Evolutionary conservation across 2,329 filamentous ascomycete species (phyloP).

Genomic region (Dactylonectria macrodidyma): DNA sequence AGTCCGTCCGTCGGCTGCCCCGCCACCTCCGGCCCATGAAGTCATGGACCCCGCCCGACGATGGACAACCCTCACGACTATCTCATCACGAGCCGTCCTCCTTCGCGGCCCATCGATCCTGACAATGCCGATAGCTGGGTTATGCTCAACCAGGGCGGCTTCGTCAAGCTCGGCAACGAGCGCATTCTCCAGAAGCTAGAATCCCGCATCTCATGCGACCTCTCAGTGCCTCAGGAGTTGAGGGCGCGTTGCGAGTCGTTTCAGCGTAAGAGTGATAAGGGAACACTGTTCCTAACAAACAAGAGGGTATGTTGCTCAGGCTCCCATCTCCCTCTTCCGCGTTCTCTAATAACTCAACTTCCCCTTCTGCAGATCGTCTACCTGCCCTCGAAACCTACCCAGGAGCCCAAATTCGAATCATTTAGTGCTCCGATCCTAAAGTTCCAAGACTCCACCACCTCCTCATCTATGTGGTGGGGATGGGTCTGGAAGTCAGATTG

Average conservation of each 20-base stretch:
- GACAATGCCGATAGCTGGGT: conserved; percentile 81
- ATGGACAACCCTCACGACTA: conserved; percentile 61
- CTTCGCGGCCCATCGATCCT: conserved; percentile 60
- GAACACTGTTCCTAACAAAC: conserved; percentile 86
- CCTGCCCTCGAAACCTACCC: conserved; percentile 79
- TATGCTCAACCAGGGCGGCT: conserved; percentile 86
- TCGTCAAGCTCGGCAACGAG: conserved; percentile 89
- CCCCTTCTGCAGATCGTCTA: conserved; percentile 80
- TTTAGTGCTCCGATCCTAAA: conserved; percentile 92
- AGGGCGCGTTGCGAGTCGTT: conserved; percentile 73
- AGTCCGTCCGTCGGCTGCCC: conserved; percentile 47
- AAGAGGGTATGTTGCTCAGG: conserved; percentile 72
- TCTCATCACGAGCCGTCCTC: conserved; percentile 55
- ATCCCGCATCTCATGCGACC: conserved; percentile 81
- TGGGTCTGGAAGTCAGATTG: conserved; percentile 90
- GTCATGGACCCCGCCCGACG: conserved; percentile 52
- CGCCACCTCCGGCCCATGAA: conserved; percentile 51
- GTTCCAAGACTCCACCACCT: conserved; percentile 86
- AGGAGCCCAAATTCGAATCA: conserved; percentile 77
- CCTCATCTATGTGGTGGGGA: conserved; percentile 89
- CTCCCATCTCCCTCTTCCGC: not conserved
- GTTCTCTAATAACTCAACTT: conserved; percentile 14
- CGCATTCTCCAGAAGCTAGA: conserved; percentile 85
- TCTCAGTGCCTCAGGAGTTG: conserved; percentile 79
- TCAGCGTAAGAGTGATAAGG: conserved; percentile 80